phyloP scores from a whole-genome alignment of 176 grass and related monocot species.

The Oryza brachyantha region DNA sequence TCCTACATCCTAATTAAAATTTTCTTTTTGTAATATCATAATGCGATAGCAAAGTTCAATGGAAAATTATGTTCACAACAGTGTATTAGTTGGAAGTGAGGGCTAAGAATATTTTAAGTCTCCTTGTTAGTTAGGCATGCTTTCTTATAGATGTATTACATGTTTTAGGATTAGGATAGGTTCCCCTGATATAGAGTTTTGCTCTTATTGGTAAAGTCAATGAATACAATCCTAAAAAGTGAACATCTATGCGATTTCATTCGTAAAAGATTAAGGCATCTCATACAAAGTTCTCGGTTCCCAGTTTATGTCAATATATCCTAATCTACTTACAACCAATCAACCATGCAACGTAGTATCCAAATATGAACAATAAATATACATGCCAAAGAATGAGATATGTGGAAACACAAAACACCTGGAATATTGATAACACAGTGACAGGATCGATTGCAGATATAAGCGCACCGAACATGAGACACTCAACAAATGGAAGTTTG shows the following conservation, averaged over 20 bases:
- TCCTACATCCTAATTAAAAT: background rate
- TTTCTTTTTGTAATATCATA: background rate
- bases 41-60: background rate
- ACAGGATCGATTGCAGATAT: conserved; percentile 99
- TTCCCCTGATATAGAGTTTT: background rate
- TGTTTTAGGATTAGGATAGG: background rate
- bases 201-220: background rate
- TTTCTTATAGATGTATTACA: background rate
- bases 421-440: conserved; percentile 97
- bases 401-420: conserved; percentile 48
- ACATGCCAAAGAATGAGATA: conserved; percentile 19
- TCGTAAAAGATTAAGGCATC: background rate
- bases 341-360: background rate
- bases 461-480: conserved; percentile 95
- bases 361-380: background rate
- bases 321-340: background rate
- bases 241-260: background rate
- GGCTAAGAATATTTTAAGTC: background rate
- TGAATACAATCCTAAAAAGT: no score
- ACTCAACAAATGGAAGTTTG: conserved; percentile 86
- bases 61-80: background rate
- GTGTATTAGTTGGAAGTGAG: background rate
- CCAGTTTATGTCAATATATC: background rate
- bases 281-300: background rate
- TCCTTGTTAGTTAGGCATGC: background rate